A percentile compares a stretch with the other conserved stretches of the same genome.
These are phyloP conservation scores for Blastobotrys indianensis DNA, from an alignment of 1,139 yeast species.

Conservation along the genomic window DNA sequence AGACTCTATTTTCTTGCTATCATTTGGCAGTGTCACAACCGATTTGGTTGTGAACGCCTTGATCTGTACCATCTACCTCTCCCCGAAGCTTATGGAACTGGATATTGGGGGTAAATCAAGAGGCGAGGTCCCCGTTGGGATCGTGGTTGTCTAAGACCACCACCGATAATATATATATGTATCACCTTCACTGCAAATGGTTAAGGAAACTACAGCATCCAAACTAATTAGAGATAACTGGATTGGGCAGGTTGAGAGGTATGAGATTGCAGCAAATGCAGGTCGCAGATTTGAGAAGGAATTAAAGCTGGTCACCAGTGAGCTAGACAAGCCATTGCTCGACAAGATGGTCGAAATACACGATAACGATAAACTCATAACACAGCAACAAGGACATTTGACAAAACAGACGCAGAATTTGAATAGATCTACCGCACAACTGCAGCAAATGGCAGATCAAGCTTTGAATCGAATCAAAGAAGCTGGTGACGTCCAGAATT, in stretches of 20 bases:
- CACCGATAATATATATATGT: background rate
- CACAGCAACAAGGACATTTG: slow-evolving; percentile 23
- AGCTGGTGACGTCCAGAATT: slow-evolving; percentile 39
- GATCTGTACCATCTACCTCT: slow-evolving; percentile 2
- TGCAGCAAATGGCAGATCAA: slow-evolving; percentile 17
- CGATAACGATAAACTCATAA: slow-evolving; percentile 21
- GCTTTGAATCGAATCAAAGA: slow-evolving; percentile 26
- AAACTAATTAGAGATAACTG: slow-evolving; percentile 30
- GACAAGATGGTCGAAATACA: slow-evolving; percentile 26
- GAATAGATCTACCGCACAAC: slow-evolving; percentile 18
- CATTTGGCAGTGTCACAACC: slow-evolving; percentile 2
- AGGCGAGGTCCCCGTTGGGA: background rate
- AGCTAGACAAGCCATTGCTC: slow-evolving; percentile 24
- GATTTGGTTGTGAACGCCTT: slow-evolving; percentile 7
- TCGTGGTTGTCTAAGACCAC: background rate
- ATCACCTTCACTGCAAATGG: slow-evolving; percentile 6
- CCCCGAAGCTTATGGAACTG: background rate
- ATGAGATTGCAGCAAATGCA: slow-evolving; percentile 23
- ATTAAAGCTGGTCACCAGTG: slow-evolving; percentile 20
- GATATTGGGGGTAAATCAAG: background rate
- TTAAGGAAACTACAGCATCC: slow-evolving; percentile 25
- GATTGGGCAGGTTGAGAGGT: slow-evolving; percentile 29
- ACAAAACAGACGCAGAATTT: slow-evolving; percentile 17
- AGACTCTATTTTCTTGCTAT: slow-evolving; percentile 2
- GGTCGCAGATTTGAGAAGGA: slow-evolving; percentile 15